phyloP scores from a whole-genome alignment of 495 filamentous ascomycete species.

The Neurospora sublineolata region DNA sequence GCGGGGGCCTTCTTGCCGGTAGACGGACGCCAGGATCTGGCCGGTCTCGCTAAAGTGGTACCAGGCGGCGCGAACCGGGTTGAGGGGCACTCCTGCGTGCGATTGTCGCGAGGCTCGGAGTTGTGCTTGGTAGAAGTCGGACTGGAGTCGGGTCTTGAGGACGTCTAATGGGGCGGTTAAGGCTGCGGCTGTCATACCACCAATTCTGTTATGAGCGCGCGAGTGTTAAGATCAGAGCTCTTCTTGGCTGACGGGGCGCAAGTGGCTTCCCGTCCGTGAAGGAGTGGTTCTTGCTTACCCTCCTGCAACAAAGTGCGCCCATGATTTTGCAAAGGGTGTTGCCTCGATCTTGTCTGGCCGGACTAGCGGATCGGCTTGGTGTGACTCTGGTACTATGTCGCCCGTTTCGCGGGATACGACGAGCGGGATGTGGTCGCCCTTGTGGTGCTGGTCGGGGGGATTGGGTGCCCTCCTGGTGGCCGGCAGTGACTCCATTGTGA shows the following conservation, averaged over 20 bases:
- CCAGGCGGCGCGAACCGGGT: slow-evolving; percentile 35
- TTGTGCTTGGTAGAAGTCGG: slow-evolving; percentile 77
- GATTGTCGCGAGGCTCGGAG: slow-evolving; percentile 36
- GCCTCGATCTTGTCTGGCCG: slow-evolving; percentile 18
- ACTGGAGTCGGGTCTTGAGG: slow-evolving; percentile 80
- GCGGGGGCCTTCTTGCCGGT: slow-evolving; percentile 65
- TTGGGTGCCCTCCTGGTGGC: slow-evolving; percentile 11
- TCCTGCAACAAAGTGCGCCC: slow-evolving; percentile 81
- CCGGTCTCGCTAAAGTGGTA: slow-evolving; percentile 67
- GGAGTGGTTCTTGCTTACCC: slow-evolving; percentile 43
- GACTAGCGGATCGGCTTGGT: slow-evolving; percentile 23
- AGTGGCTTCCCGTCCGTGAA: not conserved
- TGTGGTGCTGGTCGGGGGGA: slow-evolving; percentile 8
- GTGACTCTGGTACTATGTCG: slow-evolving; percentile 38
- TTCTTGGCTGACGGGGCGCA: not conserved
- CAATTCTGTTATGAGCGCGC: slow-evolving; percentile 41
- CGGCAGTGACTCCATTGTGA: slow-evolving; percentile 16
- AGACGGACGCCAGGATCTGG: slow-evolving; percentile 67
- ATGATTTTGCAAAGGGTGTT: slow-evolving; percentile 58
- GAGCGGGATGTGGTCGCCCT: slow-evolving; percentile 19
- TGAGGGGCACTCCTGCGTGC: slow-evolving; percentile 24
- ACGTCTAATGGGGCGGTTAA: slow-evolving; percentile 84
- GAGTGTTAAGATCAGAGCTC: not conserved
- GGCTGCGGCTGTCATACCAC: slow-evolving; percentile 79
- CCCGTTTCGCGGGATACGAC: slow-evolving; percentile 53